These are phyloP conservation scores for Curvularia eragrostidis DNA, from an alignment of 2,329 filamentous ascomycete genomes.

Conservation along the genomic window DNA sequence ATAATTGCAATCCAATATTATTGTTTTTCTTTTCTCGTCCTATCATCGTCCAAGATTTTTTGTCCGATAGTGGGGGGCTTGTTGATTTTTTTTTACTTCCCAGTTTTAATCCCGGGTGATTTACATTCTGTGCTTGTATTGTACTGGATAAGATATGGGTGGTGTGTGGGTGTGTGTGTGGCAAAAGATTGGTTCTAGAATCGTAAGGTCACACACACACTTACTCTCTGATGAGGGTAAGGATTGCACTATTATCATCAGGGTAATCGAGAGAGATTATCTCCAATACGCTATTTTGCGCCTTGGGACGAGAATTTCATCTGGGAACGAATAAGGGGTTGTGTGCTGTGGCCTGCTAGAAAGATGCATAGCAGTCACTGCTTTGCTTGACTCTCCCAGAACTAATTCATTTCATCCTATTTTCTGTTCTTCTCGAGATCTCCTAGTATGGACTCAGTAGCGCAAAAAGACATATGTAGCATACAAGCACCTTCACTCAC, in stretches of 20 bases:
- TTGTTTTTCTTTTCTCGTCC: not conserved
- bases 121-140: not conserved
- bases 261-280: not conserved
- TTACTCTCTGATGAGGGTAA: not conserved
- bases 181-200: not conserved
- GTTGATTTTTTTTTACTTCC: not conserved
- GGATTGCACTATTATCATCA: not conserved
- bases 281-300: no score
- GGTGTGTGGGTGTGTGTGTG: not conserved
- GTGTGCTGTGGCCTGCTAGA: no score
- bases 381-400: no score
- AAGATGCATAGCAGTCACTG: no score
- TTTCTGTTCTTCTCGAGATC: no score
- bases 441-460: no score
- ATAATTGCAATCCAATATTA: not conserved
- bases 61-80: not conserved
- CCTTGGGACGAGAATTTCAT: no score
- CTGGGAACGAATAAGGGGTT: no score
- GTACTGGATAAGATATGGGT: not conserved
- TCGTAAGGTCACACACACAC: not conserved
- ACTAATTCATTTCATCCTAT: no score
- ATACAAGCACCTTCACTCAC: no score
- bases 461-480: no score
- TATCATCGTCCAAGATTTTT: slow-evolving; percentile 1
- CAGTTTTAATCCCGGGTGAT: not conserved